Evolutionary conservation across 495 filamentous ascomycete species (phyloP).

Genomic region (Xylaria castorea): DNA sequence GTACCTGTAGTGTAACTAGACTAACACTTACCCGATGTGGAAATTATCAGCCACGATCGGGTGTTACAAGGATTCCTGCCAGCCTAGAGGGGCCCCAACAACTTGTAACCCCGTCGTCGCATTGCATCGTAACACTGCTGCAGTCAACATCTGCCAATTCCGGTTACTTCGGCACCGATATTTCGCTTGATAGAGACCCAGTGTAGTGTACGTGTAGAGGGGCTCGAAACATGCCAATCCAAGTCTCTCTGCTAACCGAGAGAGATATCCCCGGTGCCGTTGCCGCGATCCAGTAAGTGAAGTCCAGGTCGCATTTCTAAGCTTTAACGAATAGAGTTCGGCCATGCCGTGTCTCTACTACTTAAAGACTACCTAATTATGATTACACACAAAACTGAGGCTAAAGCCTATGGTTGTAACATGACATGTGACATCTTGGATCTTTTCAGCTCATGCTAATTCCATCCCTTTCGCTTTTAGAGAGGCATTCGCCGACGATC

Average conservation of each 20-base stretch:
- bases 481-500: constrained; percentile 69
- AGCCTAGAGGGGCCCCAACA: constrained; percentile 1
- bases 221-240: constrained; percentile 57
- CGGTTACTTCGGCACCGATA: constrained; percentile 20
- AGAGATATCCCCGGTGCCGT: constrained; percentile 67
- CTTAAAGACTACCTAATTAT: no score
- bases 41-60: constrained; percentile 10
- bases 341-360: constrained; percentile 5
- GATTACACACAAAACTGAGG: neutral
- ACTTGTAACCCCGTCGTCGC: neutral
- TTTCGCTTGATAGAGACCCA: neutral
- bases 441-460: constrained; percentile 18
- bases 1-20: neutral
- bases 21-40: constrained; percentile 4
- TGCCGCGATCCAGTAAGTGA: constrained; percentile 48
- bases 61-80: neutral
- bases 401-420: neutral
- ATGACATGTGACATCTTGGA: neutral
- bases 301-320: constrained; percentile 2
- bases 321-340: neutral
- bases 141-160: neutral
- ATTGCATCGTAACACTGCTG: constrained; percentile 17
- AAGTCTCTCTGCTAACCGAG: constrained; percentile 61
- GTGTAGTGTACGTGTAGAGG: neutral
- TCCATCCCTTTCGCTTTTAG: constrained; percentile 44